Conservation (phyloP, 2,329 filamentous ascomycete species). For the Sporothrix schenckii region DNA sequence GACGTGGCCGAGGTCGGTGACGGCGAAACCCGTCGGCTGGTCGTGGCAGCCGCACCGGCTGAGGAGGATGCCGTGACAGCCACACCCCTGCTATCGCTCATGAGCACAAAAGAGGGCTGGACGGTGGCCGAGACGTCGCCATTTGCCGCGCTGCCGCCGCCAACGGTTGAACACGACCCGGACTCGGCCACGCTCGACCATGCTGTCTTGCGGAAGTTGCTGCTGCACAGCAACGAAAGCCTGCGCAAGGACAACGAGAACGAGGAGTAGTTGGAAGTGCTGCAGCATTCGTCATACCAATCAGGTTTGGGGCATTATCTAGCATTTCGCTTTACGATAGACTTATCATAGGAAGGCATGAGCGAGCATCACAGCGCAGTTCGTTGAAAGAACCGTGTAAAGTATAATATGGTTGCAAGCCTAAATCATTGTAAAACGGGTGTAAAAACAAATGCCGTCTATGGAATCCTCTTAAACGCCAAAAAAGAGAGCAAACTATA, state of each 20-base stretch:
- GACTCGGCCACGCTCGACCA: conserved; percentile 39
- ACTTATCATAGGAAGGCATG: neutral
- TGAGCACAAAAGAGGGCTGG: conserved; percentile 15
- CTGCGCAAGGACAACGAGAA: conserved; percentile 51
- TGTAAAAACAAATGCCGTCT: conserved; percentile 33
- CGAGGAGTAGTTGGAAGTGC: conserved; percentile 13
- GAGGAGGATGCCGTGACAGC: neutral
- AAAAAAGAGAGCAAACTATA: conserved; percentile 23
- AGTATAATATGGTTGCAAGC: neutral
- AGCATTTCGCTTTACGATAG: neutral
- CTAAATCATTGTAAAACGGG: neutral
- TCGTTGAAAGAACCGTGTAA: neutral
- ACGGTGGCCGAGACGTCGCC: conserved; percentile 32
- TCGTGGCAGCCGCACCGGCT: conserved; percentile 17
- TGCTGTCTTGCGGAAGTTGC: conserved; percentile 46
- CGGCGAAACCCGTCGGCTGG: neutral
- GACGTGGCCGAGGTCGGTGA: conserved; percentile 46
- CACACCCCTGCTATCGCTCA: conserved; percentile 38
- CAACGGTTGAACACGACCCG: conserved; percentile 34
- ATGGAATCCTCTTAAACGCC: conserved; percentile 38
- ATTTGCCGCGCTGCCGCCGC: conserved; percentile 31
- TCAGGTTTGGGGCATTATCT: neutral
- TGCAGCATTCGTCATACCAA: neutral
- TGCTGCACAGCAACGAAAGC: conserved; percentile 53
- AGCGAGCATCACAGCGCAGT: neutral